Evolutionary conservation across 73 alveolate genomes (phyloP).

Genomic region (Uronychia setigera): DNA sequence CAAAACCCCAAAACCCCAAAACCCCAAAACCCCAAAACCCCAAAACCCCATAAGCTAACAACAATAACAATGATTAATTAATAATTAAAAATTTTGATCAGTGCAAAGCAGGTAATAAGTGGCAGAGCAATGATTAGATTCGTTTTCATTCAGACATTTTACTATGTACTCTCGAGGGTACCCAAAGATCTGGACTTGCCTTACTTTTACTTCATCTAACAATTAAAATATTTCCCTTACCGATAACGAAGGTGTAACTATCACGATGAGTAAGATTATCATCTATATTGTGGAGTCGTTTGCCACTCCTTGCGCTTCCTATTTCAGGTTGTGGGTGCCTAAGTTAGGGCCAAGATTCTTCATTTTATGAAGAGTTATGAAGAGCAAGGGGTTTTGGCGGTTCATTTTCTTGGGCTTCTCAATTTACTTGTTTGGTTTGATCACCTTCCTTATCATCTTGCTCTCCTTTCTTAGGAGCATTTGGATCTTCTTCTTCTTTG

Average conservation of each 20-base stretch:
- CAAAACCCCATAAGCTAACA: too few species aligned
- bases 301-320: neutral
- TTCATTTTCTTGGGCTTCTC: conserved; percentile 11
- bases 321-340: neutral
- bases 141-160: conserved; percentile 39
- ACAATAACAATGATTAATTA: neutral
- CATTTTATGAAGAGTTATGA: conserved; percentile 12
- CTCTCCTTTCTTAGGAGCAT: conserved; percentile 24
- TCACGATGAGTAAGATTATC: neutral
- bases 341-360: neutral
- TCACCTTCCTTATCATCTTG: conserved; percentile 12
- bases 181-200: conserved; percentile 21
- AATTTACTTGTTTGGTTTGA: neutral
- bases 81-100: conserved; percentile 38
- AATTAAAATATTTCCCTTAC: conserved; percentile 13
- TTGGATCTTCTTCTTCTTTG: conserved; percentile 2
- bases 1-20: too few species aligned
- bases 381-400: conserved; percentile 7
- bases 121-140: conserved; percentile 32
- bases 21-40: too few species aligned
- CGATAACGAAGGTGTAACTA: neutral
- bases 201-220: conserved; percentile 19
- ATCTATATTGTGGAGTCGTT: neutral
- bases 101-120: conserved; percentile 34
- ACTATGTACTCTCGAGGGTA: conserved; percentile 27